Base-by-base conservation (phyloP, 2,329 filamentous ascomycete genomes). In the Aureobasidium sp. region DNA sequence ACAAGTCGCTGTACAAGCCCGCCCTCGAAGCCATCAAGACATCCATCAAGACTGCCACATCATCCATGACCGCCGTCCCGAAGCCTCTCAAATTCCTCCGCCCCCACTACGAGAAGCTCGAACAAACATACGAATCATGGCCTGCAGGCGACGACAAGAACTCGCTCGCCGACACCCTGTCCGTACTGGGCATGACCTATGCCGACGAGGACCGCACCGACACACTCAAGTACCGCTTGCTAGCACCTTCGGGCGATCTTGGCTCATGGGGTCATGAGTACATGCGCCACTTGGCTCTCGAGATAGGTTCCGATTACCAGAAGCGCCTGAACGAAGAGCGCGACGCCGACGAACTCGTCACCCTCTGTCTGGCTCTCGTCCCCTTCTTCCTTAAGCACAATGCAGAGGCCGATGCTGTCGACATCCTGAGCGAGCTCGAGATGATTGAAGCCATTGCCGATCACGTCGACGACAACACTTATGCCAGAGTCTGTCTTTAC, bases 211-310 rank as follows among this genome's bases (percentile, higher is more conserved):
- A 96, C 71, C 87, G 91, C 75, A 86, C 96, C 76, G 94, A 99
- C 75, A 97, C 94, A 55, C 84, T 99, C 70, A 97, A 96, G 78
- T 99, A 94, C 80, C 87, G 94, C 67, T 83, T 99, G 57, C 83
- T 97, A 64, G 88, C 93, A 39, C 91, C 92, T 34, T 90, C 91
- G 42, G 87, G 91, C 74, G 94, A 99, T 75, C 91, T 99, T 71
- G 89, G 87, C 62, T 96, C 93, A 6, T 99, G 94, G 94, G 94
- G 94, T 63, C 95, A 99, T 75, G 94, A 99, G 81, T 99, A 99
- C 75, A 91, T 95, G 72, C 85, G 95, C 65, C 95, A 99, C 78
- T 81, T 99, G 67, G 93, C 94, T 29, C 81, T 99, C 64, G 93
- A 99, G 78, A 94, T 99, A 67, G 94, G 94, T 62, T 88, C 96